Evolutionary conservation across 306 rosid species (phyloP).

Genomic region (Parietaria judaica): DNA sequence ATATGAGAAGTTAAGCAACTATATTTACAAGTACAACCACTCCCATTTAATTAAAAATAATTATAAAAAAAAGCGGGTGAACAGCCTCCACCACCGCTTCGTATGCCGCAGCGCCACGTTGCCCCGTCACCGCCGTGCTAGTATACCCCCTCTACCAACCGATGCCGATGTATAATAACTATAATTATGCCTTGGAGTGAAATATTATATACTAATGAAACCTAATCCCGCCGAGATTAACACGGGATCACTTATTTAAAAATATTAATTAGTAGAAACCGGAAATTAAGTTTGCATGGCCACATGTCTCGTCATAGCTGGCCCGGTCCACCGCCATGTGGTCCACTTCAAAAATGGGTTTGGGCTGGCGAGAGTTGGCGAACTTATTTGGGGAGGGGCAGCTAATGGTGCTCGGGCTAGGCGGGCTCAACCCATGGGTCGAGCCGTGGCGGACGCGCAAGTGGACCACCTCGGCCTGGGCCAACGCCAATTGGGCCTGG

Average conservation of each 20-base stretch:
- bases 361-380: slow-evolving; percentile 36
- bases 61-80: slow-evolving; percentile 40
- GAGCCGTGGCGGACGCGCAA: slow-evolving; percentile 43
- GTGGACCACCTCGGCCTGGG: slow-evolving; percentile 90
- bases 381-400: slow-evolving; percentile 45
- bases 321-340: slow-evolving; percentile 45
- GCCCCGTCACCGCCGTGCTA: not conserved
- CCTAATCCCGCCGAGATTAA: slow-evolving; percentile 3
- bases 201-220: not conserved
- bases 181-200: not conserved
- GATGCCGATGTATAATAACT: not conserved
- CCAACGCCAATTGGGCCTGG: slow-evolving; percentile 70
- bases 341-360: slow-evolving; percentile 53
- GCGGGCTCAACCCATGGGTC: slow-evolving; percentile 34
- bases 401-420: slow-evolving; percentile 51
- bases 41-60: slow-evolving; percentile 11
- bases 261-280: slow-evolving; percentile 8
- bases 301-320: slow-evolving; percentile 52
- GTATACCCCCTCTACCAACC: not conserved
- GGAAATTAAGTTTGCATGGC: slow-evolving; percentile 24
- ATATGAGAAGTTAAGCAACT: slow-evolving; percentile 11
- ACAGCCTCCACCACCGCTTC: slow-evolving; percentile 49
- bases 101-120: slow-evolving; percentile 6
- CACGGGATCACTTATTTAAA: not conserved
- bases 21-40: slow-evolving; percentile 44